Evolutionary conservation across 371 early-diverging fungal species (phyloP), one percentile per base, ranked within the genome.

Genomic region (Rhizopus arrhizus): DNA sequence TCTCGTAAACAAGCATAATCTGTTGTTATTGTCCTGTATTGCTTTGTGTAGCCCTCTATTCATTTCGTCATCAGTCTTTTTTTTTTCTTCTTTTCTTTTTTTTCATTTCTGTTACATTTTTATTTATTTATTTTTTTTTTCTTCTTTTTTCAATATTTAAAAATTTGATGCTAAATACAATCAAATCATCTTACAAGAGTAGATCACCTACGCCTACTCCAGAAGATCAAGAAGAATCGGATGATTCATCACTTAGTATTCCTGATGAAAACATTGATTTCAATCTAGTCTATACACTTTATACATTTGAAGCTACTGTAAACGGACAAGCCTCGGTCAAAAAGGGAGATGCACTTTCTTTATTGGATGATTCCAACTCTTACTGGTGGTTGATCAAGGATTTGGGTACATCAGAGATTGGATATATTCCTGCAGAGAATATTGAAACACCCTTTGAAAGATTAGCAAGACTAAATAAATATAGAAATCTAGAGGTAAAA

Each of bases 321-420:
- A 95, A 95, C 51, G 95, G 95, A 15, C 95, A 96, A 60, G 91
- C 94, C 32, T 88, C 88, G 13, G 96, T 96, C 3, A 80, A 88
- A 31, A 88, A 91, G 59, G 91, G 91, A 61, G 94, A 95, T 55
- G 77, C 88, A 35, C 74, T 96, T 59, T 88, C 86, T 52, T 80
- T 96, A 55, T 75, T 95, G 46, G 95, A 96, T 72, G 96, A 96
- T 68, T 77, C 86, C 10, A 94, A 96, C 72, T 86, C 87, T 38
- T 95, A 95, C 77, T 96, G 96, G 96, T 96, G 96, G 96, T 75
- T 95, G 22, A 92, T 96, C 32, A 85, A 90, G 70, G 89, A 89
- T 41, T 77, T 91, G 29, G 88, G 89, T 63, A 87, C 86, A 16
- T 85, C 83, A 34, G 89, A 91, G 71, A 90, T 95, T 56, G 96